phyloP scores from a whole-genome alignment of 1,284 basidiomycete species.

The Wolfiporia cocos region DNA sequence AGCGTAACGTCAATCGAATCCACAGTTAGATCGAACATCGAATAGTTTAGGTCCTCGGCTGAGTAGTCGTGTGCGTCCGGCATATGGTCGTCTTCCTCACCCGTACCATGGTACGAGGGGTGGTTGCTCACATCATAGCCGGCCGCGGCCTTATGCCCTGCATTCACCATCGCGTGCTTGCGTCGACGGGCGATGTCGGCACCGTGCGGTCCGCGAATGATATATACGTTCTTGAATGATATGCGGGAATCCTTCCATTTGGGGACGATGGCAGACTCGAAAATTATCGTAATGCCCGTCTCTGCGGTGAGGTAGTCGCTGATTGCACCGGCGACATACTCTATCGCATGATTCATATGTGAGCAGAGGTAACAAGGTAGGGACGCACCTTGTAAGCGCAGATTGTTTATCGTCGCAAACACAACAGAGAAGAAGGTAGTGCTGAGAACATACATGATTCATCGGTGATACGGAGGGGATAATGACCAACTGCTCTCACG shows the following conservation, averaged over 20 bases:
- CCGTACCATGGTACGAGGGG: conserved; percentile 56
- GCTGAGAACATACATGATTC: conserved; percentile 34
- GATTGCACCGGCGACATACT: conserved; percentile 84
- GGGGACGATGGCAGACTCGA: conserved; percentile 96
- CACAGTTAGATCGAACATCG: conserved; percentile 87
- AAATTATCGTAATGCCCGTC: conserved; percentile 92
- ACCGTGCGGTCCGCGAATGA: conserved; percentile 70
- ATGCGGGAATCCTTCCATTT: conserved; percentile 96
- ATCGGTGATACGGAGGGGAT: conserved; percentile 11
- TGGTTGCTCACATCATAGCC: conserved; percentile 75
- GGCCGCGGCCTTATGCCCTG: conserved; percentile 48
- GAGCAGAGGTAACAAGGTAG: not conserved
- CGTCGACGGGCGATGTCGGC: conserved; percentile 12
- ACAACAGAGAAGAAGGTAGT: conserved; percentile 96
- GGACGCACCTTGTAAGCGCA: conserved; percentile 76
- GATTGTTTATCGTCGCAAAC: conserved; percentile 85
- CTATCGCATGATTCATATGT: conserved; percentile 33
- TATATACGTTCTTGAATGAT: conserved; percentile 95
- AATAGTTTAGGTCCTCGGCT: conserved; percentile 62
- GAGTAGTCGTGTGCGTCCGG: conserved; percentile 14
- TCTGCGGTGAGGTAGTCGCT: conserved; percentile 92
- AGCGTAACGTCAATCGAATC: conserved; percentile 96
- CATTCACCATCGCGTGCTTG: conserved; percentile 15
- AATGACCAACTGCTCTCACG: conserved; percentile 49
- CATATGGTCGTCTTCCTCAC: conserved; percentile 50